A percentile compares a stretch with the other conserved stretches of the same genome.
These are phyloP conservation scores for Taxawa tesnikishii DNA, from an alignment of 2,329 filamentous ascomycete genomes.

Conservation along the genomic window DNA sequence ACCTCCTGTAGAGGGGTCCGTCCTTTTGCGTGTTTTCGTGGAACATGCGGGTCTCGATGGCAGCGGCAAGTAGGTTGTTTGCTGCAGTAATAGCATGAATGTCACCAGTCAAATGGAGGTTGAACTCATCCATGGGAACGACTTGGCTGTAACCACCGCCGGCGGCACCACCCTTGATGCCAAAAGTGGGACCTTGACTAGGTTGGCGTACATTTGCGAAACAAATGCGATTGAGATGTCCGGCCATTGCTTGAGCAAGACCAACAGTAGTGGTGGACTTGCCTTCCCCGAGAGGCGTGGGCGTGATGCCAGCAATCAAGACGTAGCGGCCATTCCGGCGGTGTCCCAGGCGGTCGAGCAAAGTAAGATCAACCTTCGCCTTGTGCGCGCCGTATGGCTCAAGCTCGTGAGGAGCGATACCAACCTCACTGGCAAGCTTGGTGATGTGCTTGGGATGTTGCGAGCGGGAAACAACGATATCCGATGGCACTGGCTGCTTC, in stretches of 20 bases:
- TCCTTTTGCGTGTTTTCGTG: constrained; percentile 95
- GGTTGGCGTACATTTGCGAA: constrained; percentile 97
- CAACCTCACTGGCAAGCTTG: constrained; percentile 70
- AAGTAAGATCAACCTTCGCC: constrained; percentile 77
- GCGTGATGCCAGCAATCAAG: constrained; percentile 89
- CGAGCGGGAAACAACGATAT: constrained; percentile 80
- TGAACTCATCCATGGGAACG: constrained; percentile 99
- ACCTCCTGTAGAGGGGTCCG: constrained; percentile 69
- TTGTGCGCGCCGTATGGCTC: constrained; percentile 94
- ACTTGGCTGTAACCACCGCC: constrained; percentile 98
- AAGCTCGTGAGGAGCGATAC: constrained; percentile 76
- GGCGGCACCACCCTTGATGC: constrained; percentile 95
- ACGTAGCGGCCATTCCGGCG: constrained; percentile 83
- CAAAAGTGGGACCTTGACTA: constrained; percentile 93
- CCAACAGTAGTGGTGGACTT: constrained; percentile 98
- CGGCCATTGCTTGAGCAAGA: constrained; percentile 82
- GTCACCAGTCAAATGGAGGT: constrained; percentile 91
- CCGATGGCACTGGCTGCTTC: constrained; percentile 74
- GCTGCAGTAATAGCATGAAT: constrained; percentile 95
- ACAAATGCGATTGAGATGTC: constrained; percentile 72
- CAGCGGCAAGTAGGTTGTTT: constrained; percentile 92
- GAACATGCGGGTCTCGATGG: constrained; percentile 96
- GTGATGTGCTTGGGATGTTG: constrained; percentile 91
- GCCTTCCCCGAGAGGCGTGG: constrained; percentile 89
- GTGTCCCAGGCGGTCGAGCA: constrained; percentile 75